Base-by-base conservation (phyloP, 176 grass and related monocot genomes). In the Pontederia paniculata region DNA sequence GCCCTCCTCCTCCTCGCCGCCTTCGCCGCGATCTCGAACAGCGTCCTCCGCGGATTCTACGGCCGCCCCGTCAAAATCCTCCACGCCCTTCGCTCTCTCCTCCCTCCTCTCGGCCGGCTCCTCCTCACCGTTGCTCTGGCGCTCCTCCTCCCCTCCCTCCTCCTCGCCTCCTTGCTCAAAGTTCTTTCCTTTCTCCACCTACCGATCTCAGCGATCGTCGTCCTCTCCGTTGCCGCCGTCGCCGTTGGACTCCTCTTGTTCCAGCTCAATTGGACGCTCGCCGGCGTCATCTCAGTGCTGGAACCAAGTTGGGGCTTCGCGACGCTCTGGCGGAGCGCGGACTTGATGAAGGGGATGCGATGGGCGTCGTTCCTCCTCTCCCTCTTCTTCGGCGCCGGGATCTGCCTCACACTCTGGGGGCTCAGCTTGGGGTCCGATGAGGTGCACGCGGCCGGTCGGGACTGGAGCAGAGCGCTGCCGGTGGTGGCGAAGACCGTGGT, bases 51-150 rank as follows among this genome's bases (percentile, higher is more conserved):
- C 19, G 61, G 68, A 2, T 78, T 78, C 68, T 78, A 72, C 20
- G 76, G 76, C 54, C 68, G 68, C 21, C 68, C 76, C 9, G 76
- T 78, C n/a, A 72, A 78, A 22, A 60, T 78, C 21, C 18, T 72
- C 17, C 63, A 60, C 9, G 55, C 76, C 53, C 76, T 78, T 60
- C 54, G 54, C 45, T 72, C 68, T 53, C 68, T 78, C 52, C 68
- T 67, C 68, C 37, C 14, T 16, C 61, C 68, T 25, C 70, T 78
- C 2, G 61, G 55, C 19, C 45, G 47, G 16, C 55, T 71, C 22
- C 61, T 63, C 50, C 9, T 78, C 55, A 56, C 68, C 19, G 17
- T 42, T 8, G 2, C 66, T 17, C 12, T 63, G 14, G 13, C 60
- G 10, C 51, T 54, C 17, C 17, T 72, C 31, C 52, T 47, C 59